Conservation (phyloP, 176 grass and related monocot genomes). For the Oryza brachyantha region DNA sequence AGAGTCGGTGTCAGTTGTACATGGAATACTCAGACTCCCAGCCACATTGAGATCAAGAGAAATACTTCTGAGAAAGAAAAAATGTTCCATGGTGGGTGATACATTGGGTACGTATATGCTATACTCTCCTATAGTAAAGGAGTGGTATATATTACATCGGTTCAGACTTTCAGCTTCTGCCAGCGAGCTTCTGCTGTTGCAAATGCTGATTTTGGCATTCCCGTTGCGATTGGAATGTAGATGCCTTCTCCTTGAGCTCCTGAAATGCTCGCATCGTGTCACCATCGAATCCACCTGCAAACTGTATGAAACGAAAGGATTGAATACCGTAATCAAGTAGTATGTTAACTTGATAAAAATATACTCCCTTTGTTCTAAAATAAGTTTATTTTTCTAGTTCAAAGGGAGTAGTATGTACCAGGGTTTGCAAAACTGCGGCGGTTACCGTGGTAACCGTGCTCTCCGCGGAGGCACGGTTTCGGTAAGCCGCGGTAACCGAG, state of each 20-base stretch:
- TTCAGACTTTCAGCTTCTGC: slow-evolving; percentile 40
- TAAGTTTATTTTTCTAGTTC: no score
- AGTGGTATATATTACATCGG: slow-evolving; percentile 11
- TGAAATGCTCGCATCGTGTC: slow-evolving; percentile 97
- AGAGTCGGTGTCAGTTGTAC: not conserved
- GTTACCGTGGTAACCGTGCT: no score
- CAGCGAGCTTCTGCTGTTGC: slow-evolving; percentile 68
- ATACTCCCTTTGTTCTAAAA: no score
- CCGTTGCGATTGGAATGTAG: slow-evolving; percentile 44
- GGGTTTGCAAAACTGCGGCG: no score
- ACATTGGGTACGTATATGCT: not conserved
- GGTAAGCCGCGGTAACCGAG: no score
- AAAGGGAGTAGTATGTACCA: no score
- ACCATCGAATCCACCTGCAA: slow-evolving; percentile 82
- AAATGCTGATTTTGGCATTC: slow-evolving; percentile 49
- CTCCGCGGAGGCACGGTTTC: no score
- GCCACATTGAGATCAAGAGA: not conserved
- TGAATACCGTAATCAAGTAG: not conserved
- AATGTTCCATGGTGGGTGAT: not conserved
- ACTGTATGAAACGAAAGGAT: slow-evolving; percentile 33
- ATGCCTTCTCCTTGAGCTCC: slow-evolving; percentile 84
- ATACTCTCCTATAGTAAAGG: not conserved
- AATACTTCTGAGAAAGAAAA: not conserved
- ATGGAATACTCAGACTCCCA: not conserved
- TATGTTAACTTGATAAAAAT: not conserved